These are phyloP conservation scores for Alloascoidea hylecoeti DNA, from an alignment of 805 yeast species.

Conservation along the genomic window DNA sequence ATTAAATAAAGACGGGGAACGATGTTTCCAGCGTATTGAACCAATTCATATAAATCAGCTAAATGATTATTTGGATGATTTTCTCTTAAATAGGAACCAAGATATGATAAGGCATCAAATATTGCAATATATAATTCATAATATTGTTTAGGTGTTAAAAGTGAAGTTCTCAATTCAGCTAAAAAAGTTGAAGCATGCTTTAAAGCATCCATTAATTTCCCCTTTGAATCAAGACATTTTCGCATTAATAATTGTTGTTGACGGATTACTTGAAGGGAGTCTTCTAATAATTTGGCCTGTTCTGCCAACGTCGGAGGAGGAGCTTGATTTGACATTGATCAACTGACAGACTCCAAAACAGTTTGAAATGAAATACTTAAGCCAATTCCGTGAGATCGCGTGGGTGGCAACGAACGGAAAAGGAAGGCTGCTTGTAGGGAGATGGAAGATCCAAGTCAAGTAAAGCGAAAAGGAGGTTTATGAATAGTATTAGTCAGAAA, in stretches of 20 bases:
- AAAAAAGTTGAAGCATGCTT: constrained; percentile 77
- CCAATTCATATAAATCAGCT: constrained; percentile 86
- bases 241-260: constrained; percentile 69
- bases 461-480: no score
- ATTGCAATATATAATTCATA: constrained; percentile 80
- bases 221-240: constrained; percentile 52
- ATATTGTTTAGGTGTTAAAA: constrained; percentile 77
- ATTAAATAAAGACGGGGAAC: constrained; percentile 85
- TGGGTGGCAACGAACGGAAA: no score
- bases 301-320: constrained; percentile 11
- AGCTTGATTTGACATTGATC: constrained; percentile 1
- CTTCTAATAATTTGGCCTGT: constrained; percentile 21
- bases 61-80: constrained; percentile 59
- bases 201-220: constrained; percentile 72
- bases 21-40: constrained; percentile 89
- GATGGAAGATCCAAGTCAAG: no score
- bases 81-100: constrained; percentile 51
- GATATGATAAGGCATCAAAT: constrained; percentile 64
- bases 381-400: no score
- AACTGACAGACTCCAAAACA: no score
- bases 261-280: constrained; percentile 35
- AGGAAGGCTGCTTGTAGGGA: no score
- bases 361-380: no score
- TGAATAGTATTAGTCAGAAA: no score
- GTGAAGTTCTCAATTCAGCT: constrained; percentile 65